phyloP scores from a whole-genome alignment of 805 yeast genomes.

The Metschnikowia proteae region DNA sequence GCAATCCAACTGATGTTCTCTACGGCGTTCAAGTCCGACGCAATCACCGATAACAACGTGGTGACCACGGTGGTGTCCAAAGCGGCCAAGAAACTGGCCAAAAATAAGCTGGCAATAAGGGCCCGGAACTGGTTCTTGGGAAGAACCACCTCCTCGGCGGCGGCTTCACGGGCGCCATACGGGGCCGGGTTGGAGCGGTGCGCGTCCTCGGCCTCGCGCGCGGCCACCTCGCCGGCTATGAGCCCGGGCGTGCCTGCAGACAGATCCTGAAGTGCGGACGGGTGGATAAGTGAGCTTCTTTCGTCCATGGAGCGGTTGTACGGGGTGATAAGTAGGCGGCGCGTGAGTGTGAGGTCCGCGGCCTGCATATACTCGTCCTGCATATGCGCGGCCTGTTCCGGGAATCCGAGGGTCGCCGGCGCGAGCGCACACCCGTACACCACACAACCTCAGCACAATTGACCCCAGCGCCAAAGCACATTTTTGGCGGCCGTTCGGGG shows the following conservation, averaged over 20 bases:
- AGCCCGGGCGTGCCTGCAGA: slow-evolving; percentile 10
- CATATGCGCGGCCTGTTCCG: not conserved
- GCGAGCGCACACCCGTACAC: not conserved
- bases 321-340: no score
- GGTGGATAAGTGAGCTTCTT: not conserved
- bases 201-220: not conserved
- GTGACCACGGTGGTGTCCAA: slow-evolving; percentile 67
- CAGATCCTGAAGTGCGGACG: slow-evolving; percentile 3
- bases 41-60: slow-evolving; percentile 60
- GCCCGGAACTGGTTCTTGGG: slow-evolving; percentile 29
- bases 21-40: slow-evolving; percentile 63
- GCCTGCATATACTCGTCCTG: no score
- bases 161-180: not conserved
- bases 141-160: not conserved
- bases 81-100: slow-evolving; percentile 55
- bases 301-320: not conserved
- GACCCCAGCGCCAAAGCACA: no score
- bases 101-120: slow-evolving; percentile 30
- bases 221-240: slow-evolving; percentile 9
- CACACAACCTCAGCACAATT: not conserved
- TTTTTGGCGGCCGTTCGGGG: not conserved
- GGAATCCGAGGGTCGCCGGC: not conserved
- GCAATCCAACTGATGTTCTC: slow-evolving; percentile 71
- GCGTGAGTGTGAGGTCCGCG: no score
- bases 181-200: not conserved